These are phyloP conservation scores for Bombardia bombarda DNA, from an alignment of 495 filamentous ascomycete species.

Conservation along the genomic window DNA sequence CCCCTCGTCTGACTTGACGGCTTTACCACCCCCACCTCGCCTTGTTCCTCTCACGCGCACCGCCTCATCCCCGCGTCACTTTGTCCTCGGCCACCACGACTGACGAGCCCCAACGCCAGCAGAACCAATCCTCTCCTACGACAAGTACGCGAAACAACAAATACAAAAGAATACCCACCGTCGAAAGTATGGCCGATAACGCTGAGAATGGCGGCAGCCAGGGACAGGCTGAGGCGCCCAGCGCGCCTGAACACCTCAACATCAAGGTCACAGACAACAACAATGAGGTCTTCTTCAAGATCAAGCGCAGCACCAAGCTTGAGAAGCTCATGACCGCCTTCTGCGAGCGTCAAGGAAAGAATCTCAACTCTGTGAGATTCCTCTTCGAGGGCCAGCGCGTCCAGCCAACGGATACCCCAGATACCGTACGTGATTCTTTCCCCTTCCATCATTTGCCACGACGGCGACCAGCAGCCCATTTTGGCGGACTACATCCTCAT, in stretches of 20 bases:
- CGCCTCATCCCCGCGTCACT: not conserved
- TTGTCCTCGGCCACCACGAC: not conserved
- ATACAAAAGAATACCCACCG: constrained; percentile 8
- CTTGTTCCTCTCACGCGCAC: no score
- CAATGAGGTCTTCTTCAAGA: constrained; percentile 99
- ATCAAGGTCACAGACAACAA: constrained; percentile 99
- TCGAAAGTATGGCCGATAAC: constrained; percentile 44
- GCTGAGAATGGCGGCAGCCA: constrained; percentile 50
- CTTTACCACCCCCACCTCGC: no score
- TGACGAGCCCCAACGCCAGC: not conserved
- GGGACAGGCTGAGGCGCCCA: constrained; percentile 39
- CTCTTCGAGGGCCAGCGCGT: constrained; percentile 93
- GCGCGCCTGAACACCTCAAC: constrained; percentile 73
- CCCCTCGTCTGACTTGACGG: no score
- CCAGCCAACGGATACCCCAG: constrained; percentile 79
- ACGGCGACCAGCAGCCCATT: no score
- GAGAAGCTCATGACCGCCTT: constrained; percentile 99
- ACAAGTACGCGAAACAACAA: not conserved
- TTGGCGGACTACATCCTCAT: no score
- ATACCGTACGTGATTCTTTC: constrained; percentile 59
- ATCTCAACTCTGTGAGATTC: constrained; percentile 76
- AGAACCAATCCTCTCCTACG: constrained; percentile 1
- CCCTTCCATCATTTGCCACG: no score
- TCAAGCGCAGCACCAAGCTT: constrained; percentile 91
- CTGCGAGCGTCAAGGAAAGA: constrained; percentile 93